Conservation (phyloP, 2,329 filamentous ascomycete genomes). For the Fusarium piperis region DNA sequence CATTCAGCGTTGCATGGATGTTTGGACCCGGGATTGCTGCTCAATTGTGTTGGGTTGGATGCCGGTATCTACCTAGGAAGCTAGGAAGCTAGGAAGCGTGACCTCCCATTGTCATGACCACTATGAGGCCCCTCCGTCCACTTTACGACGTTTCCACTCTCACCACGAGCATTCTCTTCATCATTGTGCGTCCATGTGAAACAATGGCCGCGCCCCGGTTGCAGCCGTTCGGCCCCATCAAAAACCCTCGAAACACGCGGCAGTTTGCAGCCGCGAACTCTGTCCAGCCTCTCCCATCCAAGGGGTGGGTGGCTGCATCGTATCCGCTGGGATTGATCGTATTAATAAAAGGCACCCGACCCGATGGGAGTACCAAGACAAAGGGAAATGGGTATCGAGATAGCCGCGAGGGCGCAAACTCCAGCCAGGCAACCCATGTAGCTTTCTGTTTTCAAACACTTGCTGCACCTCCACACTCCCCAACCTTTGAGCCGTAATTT, state of each 20-base stretch:
- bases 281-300: constrained; percentile 19
- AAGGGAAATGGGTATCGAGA: constrained; percentile 22
- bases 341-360: constrained; percentile 20
- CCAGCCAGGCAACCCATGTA: constrained; percentile 24
- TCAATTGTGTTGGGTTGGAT: constrained; percentile 33
- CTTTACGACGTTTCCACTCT: constrained; percentile 24
- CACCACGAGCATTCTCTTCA: constrained; percentile 27
- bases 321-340: constrained; percentile 18
- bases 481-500: constrained; percentile 15
- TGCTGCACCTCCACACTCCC: constrained; percentile 4
- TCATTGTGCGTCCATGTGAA: constrained; percentile 34
- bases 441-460: neutral
- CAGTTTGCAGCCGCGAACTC: constrained; percentile 29
- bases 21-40: constrained; percentile 25
- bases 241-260: constrained; percentile 39
- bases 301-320: constrained; percentile 22
- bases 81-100: constrained; percentile 5
- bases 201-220: constrained; percentile 33
- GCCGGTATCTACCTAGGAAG: constrained; percentile 33
- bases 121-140: constrained; percentile 20
- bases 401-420: constrained; percentile 28
- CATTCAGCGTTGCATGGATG: constrained; percentile 33
- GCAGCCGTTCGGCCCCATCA: constrained; percentile 29
- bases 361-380: constrained; percentile 19
- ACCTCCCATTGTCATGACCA: constrained; percentile 22